These are phyloP conservation scores for cucumber (Cucumis sativus) DNA, from an alignment of 306 rosid species.

Conservation along the genomic window Cucumber_9930_V3 NC_026659.2:26843001-26843500, in stretches of 20 bases:
- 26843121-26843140: conserved; percentile 81
- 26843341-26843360: conserved; percentile 68
- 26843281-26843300: conserved; percentile 69
- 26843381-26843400: conserved; percentile 71
- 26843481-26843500: conserved; percentile 54
- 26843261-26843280: conserved; percentile 64
- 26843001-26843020: conserved; percentile 63
- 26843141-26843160: conserved; percentile 73
- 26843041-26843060: conserved; percentile 83
- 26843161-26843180: conserved; percentile 80
- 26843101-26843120: conserved; percentile 83
- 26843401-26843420: conserved; percentile 80
- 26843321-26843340: conserved; percentile 89
- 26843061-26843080: conserved; percentile 67
- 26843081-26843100: conserved; percentile 58
- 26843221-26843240: conserved; percentile 44
- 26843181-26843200: conserved; percentile 64
- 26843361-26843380: conserved; percentile 68
- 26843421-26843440: conserved; percentile 68
- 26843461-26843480: conserved; percentile 78
- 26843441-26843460: conserved; percentile 76
- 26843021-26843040: conserved; percentile 91
- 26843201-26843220: conserved; percentile 69
- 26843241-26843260: conserved; percentile 60
- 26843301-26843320: conserved; percentile 82